Evolutionary conservation across 2,329 filamentous ascomycete species (phyloP).

Genomic region (Lecanosticta acicola): DNA sequence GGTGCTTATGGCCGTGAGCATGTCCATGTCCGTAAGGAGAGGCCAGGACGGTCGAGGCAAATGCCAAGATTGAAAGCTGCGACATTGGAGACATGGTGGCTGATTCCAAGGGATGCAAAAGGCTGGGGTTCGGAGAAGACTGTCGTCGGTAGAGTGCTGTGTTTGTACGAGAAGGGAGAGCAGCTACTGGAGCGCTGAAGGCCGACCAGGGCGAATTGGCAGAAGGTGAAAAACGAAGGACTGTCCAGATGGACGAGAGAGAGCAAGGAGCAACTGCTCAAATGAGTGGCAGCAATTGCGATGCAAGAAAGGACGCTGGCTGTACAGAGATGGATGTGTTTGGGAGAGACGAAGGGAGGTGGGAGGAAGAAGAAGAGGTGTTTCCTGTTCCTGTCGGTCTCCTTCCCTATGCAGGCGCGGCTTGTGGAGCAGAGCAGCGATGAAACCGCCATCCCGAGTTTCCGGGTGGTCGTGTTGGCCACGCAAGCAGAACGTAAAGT

Average conservation of each 20-base stretch:
- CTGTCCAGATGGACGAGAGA: conserved; percentile 34
- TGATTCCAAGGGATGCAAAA: conserved; percentile 9
- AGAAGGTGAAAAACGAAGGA: conserved; percentile 27
- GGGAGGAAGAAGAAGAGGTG: conserved; percentile 12
- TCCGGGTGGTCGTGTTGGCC: background rate
- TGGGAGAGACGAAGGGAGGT: conserved; percentile 6
- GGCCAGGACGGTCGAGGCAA: conserved; percentile 38
- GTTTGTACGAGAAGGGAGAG: conserved; percentile 15
- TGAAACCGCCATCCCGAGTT: background rate
- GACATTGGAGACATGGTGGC: conserved; percentile 33
- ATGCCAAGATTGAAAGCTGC: conserved; percentile 40
- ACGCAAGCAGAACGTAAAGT: conserved; percentile 1
- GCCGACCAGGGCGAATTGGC: conserved; percentile 42
- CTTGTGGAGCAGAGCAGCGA: conserved; percentile 11
- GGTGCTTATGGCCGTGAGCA: conserved; percentile 26
- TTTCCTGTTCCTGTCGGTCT: conserved; percentile 7
- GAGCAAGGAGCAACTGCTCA: conserved; percentile 39
- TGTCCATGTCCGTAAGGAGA: conserved; percentile 25
- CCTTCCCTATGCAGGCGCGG: background rate
- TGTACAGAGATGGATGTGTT: conserved; percentile 8
- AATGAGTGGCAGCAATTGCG: conserved; percentile 28
- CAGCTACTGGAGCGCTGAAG: conserved; percentile 38
- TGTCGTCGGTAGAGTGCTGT: conserved; percentile 1
- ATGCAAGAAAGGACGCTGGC: conserved; percentile 21
- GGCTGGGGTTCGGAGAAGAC: background rate